Conservation (phyloP, 805 yeast genomes). For the Candida silvatica region DNA sequence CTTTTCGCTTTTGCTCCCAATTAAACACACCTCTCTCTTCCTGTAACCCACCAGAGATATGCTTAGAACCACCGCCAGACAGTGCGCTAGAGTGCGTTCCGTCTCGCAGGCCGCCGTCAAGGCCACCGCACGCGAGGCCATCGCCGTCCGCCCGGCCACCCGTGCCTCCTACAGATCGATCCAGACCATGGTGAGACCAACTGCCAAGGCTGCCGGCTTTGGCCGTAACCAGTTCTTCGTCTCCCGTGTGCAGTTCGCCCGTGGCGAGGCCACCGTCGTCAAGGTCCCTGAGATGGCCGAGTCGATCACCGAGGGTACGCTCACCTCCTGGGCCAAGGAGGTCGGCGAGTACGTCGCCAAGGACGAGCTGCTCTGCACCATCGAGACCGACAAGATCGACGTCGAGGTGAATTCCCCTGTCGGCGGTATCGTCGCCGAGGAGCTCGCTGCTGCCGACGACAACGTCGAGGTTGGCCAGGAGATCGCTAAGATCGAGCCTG, state of each 20-base stretch:
- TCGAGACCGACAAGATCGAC: constrained; percentile 97
- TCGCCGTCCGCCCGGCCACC: too few relatives aligned
- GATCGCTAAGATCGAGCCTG: constrained; percentile 76
- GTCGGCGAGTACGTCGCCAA: constrained; percentile 83
- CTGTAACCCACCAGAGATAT: too few relatives aligned
- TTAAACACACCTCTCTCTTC: too few relatives aligned
- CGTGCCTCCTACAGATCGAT: not conserved
- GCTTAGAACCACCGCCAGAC: too few relatives aligned
- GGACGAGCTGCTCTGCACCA: constrained; percentile 92
- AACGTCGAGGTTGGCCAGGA: constrained; percentile 97
- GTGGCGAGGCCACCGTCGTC: constrained; percentile 37
- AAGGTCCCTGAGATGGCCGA: constrained; percentile 99
- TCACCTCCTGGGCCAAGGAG: constrained; percentile 53
- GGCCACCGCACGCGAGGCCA: too few relatives aligned
- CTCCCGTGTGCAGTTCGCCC: too few relatives aligned
- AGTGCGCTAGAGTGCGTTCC: too few relatives aligned
- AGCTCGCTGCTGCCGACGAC: constrained; percentile 77
- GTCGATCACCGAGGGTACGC: constrained; percentile 94
- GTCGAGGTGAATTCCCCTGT: constrained; percentile 95
- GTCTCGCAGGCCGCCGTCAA: too few relatives aligned
- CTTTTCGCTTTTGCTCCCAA: too few relatives aligned
- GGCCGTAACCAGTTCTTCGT: too few relatives aligned
- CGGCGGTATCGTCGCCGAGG: constrained; percentile 80
- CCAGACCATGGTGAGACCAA: constrained; percentile 8
- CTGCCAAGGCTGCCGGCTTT: too few relatives aligned